These are phyloP conservation scores for Mucor saturninus DNA, from an alignment of 371 early-diverging fungal genomes.

Conservation along the genomic window DNA sequence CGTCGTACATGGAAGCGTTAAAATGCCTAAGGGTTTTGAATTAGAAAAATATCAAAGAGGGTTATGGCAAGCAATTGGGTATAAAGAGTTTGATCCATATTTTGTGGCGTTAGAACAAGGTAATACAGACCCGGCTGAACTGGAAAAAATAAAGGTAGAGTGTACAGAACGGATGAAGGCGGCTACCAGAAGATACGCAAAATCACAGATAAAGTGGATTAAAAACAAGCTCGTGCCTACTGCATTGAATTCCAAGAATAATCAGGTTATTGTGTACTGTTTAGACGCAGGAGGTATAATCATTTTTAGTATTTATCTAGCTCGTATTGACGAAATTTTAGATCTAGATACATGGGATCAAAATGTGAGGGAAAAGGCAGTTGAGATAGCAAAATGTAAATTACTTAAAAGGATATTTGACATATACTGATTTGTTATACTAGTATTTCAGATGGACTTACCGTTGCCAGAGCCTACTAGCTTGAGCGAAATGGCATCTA, in stretches of 20 bases:
- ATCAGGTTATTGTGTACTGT: conserved; percentile 63
- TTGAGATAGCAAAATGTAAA: conserved; percentile 46
- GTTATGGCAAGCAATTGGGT: conserved; percentile 87
- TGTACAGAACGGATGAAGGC: conserved; percentile 85
- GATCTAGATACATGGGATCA: conserved; percentile 61
- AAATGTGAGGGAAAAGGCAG: conserved; percentile 59
- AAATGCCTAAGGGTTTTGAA: conserved; percentile 41
- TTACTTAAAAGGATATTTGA: not conserved
- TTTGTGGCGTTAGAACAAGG: conserved; percentile 56
- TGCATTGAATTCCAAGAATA: conserved; percentile 30
- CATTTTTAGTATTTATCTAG: not conserved
- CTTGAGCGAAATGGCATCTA: conserved; percentile 39
- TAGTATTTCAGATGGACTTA: conserved; percentile 32
- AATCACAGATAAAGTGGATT: conserved; percentile 90
- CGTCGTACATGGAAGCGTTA: conserved; percentile 49
- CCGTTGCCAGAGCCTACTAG: conserved; percentile 49
- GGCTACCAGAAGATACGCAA: conserved; percentile 87
- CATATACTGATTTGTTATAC: not conserved
- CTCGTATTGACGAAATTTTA: conserved; percentile 10
- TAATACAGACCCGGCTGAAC: conserved; percentile 24
- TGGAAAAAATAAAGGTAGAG: conserved; percentile 51
- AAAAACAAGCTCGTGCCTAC: conserved; percentile 79
- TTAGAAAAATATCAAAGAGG: conserved; percentile 76
- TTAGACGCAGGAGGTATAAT: conserved; percentile 79
- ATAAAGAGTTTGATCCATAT: conserved; percentile 84